These are phyloP conservation scores for Senecio squalidus DNA, from an alignment of 140 eudicot species.

Conservation along the genomic window DNA sequence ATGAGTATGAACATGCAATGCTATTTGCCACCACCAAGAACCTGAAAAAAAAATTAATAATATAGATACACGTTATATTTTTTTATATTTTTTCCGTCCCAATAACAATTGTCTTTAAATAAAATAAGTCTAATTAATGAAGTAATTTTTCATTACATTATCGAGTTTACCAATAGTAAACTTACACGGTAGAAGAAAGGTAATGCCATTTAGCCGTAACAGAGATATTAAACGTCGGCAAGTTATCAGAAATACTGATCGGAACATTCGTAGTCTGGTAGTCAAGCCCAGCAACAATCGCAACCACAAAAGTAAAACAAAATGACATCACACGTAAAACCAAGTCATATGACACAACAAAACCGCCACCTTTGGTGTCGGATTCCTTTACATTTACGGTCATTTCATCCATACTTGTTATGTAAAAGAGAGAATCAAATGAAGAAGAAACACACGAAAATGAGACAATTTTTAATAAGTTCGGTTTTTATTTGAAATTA, in stretches of 20 bases:
- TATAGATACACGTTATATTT: neutral
- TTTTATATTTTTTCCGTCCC: no score
- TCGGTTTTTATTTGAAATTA: no score
- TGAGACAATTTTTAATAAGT: no score
- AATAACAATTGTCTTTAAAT: no score
- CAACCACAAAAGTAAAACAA: slow-evolving; percentile 27
- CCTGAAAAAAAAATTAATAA: slow-evolving; percentile 5
- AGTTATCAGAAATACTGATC: slow-evolving; percentile 9
- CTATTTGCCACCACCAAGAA: slow-evolving; percentile 34
- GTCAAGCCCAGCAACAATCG: slow-evolving; percentile 27
- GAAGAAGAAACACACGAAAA: no score
- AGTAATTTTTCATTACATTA: no score
- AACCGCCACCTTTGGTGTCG: neutral
- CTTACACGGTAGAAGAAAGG: slow-evolving; percentile 33
- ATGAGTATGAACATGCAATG: slow-evolving; percentile 34
- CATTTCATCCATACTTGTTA: slow-evolving; percentile 12
- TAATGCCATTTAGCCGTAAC: slow-evolving; percentile 40
- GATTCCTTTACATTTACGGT: neutral
- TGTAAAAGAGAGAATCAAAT: neutral
- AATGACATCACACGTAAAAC: slow-evolving; percentile 23
- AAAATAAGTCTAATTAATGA: no score
- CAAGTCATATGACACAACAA: slow-evolving; percentile 9
- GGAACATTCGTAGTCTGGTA: slow-evolving; percentile 20
- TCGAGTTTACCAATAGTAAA: no score
- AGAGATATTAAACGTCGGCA: slow-evolving; percentile 20